phyloP scores from a whole-genome alignment of 2,329 filamentous ascomycete species.

The Trematosphaeria pertusa region DNA sequence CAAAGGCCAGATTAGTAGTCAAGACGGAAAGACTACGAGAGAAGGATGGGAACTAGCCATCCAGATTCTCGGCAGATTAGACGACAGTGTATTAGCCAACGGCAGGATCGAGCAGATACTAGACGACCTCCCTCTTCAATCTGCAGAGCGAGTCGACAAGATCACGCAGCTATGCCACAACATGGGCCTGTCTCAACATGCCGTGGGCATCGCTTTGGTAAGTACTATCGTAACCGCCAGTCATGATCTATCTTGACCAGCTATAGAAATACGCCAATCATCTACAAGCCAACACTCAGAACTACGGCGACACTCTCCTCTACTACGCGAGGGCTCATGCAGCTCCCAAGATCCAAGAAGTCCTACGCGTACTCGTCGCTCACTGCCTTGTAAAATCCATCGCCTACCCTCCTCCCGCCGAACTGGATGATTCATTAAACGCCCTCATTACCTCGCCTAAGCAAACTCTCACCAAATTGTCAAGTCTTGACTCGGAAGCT shows the following conservation, averaged over 20 bases:
- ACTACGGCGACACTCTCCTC: constrained; percentile 85
- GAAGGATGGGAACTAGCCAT: constrained; percentile 93
- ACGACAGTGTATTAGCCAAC: constrained; percentile 73
- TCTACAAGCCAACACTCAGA: constrained; percentile 73
- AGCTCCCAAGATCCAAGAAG: constrained; percentile 78
- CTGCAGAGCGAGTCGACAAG: constrained; percentile 77
- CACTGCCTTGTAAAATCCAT: constrained; percentile 86
- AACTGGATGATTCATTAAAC: constrained; percentile 76
- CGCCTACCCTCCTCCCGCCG: constrained; percentile 73
- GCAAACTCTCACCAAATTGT: constrained; percentile 73
- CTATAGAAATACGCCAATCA: constrained; percentile 80
- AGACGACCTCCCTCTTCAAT: constrained; percentile 73
- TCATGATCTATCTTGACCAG: constrained; percentile 22
- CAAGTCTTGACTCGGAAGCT: constrained; percentile 77
- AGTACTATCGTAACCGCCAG: constrained; percentile 34
- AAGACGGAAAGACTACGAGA: constrained; percentile 37
- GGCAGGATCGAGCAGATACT: constrained; percentile 77
- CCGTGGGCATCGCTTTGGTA: constrained; percentile 83
- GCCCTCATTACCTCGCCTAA: constrained; percentile 75
- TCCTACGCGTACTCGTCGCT: constrained; percentile 85
- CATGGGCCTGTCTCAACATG: constrained; percentile 79
- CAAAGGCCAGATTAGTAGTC: constrained; percentile 51
- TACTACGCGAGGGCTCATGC: constrained; percentile 90
- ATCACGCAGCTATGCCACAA: constrained; percentile 79
- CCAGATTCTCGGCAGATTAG: constrained; percentile 80